Evolutionary conservation across 257 asterid species (phyloP), one percentile per base, ranked within the genome.

Genomic region (Euphrasia confusa): DNA sequence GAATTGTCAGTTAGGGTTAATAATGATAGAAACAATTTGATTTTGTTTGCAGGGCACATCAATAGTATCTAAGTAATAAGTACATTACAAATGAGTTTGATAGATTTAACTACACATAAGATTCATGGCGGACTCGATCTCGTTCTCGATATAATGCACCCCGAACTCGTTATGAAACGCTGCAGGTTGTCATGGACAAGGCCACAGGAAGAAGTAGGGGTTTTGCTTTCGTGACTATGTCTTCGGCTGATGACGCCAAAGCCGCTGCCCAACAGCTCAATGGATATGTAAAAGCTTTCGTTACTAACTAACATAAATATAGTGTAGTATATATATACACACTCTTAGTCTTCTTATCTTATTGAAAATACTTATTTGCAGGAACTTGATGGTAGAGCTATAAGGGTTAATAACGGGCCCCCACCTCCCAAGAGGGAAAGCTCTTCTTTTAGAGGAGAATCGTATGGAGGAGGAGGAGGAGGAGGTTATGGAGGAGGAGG

Each of bases 171-270:
- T 17, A 5, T 18, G 15, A 4, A 53, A 58, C 49, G 67, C 40
- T 75, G 78, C 84, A 92, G 99, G 99, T 89, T 70, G 84, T 92
- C 72, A 81, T 80, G 64, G 99, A 92, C 84, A 92, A 89, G 68
- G 7, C 35, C 21, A 67, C 96, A 1, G 96, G 97, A 71, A 86
- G 95, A 72, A 92, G 99, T 73, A 81, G 96, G 77, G 97, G 97
- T 28, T 92, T 89, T 53, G 99, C 83, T 58, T 92, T 92, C 48
- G 95, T 89, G 54, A 84, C 95, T 4, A 92, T 89, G 97, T 78
- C 97, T 57, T 21, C 91, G 0, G 68, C 45, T 0, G 82, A 79
- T 71, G 99, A 83, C 63, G 96, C 78, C 54, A 81, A 76, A 70
- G 88, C 89, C 30, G 99, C 95, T 8, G 84, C 66, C 33, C 84